phyloP scores from a whole-genome alignment of 2,329 filamentous ascomycete genomes.

The Epichloe coenophiala region DNA sequence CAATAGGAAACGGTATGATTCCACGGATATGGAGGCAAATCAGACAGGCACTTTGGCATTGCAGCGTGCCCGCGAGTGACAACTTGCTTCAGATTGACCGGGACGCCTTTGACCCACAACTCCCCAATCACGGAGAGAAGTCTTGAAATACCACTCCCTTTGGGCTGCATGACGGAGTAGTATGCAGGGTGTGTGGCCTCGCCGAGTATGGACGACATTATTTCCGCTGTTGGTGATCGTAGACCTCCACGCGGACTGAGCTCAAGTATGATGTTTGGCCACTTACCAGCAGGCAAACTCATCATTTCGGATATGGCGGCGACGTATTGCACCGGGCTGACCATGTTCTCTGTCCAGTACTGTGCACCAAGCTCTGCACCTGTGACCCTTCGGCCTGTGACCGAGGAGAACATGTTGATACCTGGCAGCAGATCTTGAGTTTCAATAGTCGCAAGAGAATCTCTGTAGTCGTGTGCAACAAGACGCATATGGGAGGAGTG shows the following conservation, averaged over 20 bases:
- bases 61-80: conserved; percentile 9
- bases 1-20: conserved; percentile 39
- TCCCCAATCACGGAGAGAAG: conserved; percentile 20
- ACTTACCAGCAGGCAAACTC: conserved; percentile 11
- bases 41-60: conserved; percentile 23
- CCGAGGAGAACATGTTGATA: conserved; percentile 27
- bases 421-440: conserved; percentile 7
- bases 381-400: conserved; percentile 18
- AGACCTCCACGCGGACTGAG: conserved; percentile 26
- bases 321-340: conserved; percentile 30
- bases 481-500: conserved; percentile 31
- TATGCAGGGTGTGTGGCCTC: conserved; percentile 10
- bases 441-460: conserved; percentile 12
- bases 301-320: conserved; percentile 25
- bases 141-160: conserved; percentile 10
- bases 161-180: conserved; percentile 15
- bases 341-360: conserved; percentile 36
- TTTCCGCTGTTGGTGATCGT: conserved; percentile 23
- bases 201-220: conserved; percentile 11
- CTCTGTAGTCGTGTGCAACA: conserved; percentile 23
- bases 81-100: conserved; percentile 18
- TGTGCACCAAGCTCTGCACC: conserved; percentile 15
- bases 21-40: conserved; percentile 41
- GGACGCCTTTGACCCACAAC: conserved; percentile 23
- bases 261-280: conserved; percentile 26